Base-by-base conservation (phyloP, 192 early-diverging fungal genomes). In the Linderina pennispora region DNA sequence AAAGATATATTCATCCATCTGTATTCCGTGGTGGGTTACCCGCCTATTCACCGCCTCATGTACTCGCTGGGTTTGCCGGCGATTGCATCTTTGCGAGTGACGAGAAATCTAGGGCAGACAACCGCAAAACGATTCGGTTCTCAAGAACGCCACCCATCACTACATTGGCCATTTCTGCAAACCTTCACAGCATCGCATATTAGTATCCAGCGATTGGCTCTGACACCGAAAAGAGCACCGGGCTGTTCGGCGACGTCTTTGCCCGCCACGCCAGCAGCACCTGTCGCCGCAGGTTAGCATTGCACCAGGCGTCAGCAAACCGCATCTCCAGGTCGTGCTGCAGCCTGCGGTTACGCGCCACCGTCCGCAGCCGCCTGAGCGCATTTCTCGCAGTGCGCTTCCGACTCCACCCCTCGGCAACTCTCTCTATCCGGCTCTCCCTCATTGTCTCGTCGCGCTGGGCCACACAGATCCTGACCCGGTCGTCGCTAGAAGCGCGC, bases 221-320 rank as follows among this genome's bases (percentile, higher is more conserved):
- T 14, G n/a, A 25, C 15, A 50, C 25, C 0, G 58, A 68, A 47
- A 59, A 68, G 41, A 61, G 61, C 65, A 61, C 56, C 8, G 65
- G 61, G 44, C 45, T 48, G 16, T 17, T 28, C 2, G 65, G 65
- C 9, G 65, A 61, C 14, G 48, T 23, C 13, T 51, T 49, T 1
- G 21, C 33, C 16, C 59, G 66, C 66, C 58, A 62, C 6, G 38
- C 46, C 4, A 13, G 20, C n/a, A 70, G 23, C 0, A 43, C 50
- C 4, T 45, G 37, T 16, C 66, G 45, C 35, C 46, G 36, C 18
- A 41, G 17, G 21, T 62, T 70, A 8, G 66, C 43, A 22, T 62
- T 48, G 40, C 47, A 43, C 66, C 66, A 70, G 15, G 66, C 54
- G 6, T 20, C 36, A 5, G 66, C 66, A 40, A 70, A 49, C 17